Evolutionary conservation across 441 rosid genomes (phyloP), one percentile per base, ranked within the genome.

Genomic region (Gossypium lobatum): DNA sequence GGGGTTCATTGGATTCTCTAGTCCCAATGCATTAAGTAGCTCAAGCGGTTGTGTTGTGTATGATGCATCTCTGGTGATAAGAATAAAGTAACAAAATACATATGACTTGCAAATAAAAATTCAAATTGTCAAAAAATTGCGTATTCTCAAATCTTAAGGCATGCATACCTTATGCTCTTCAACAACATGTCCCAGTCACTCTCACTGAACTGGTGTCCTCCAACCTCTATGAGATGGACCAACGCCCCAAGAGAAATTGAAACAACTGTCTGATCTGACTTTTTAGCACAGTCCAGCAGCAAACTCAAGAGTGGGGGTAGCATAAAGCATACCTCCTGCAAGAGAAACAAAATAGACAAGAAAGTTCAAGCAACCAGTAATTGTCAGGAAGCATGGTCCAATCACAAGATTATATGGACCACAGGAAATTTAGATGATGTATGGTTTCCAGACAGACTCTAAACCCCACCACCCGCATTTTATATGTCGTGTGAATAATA

Each of bases 41-140:
- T 96, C 99, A 81, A 96, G 87, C 5, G 99, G 99, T 77, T 96
- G 99, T 13, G 99, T 96, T 67, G 98, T 88, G 90, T 92, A 96
- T 58, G 98, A 87, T 78, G 98, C 98, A 85, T 96, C 99, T 83
- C 99, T 96, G 81, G 64, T 52, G 63, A 75, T 73, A 72, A 77
- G 78, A 72, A 71, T 17, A 73, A 74, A 67, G 58, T 25, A 46
- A 50, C 55, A 67, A 16, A 74, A 45, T 28, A 67, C 50, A 34
- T 18, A 70, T 64, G 59, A 79, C 78, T 73, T 71, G 74, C 50
- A 4, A 17, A 46, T 53, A 73, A 20, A 67, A 25, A 62, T 45
- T 67, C 28, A 14, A 13, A 48, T 62, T 20, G 14, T 62, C 17
- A 54, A 28, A 73, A 50, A 34, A 17, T 13, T 28, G 31, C 6